Percentiles rank a stretch among this genome's conserved stretches.
These are phyloP conservation scores for Eragrostis tef DNA, from an alignment of 202 grass and related monocot species.

Conservation along the genomic window DNA sequence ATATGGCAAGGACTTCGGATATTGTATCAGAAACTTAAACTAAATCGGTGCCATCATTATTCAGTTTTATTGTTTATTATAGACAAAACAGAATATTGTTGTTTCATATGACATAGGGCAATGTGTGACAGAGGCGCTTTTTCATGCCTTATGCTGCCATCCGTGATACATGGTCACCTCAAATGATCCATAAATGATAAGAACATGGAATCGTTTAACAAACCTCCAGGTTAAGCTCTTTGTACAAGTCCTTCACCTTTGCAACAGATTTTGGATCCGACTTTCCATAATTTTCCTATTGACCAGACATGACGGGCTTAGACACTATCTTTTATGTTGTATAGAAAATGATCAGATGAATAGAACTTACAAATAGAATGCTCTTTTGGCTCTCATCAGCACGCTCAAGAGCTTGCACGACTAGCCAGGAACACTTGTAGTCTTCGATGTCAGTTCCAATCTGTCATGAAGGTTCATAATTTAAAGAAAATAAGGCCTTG, in stretches of 20 bases:
- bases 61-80: not conserved
- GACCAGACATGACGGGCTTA: constrained; percentile 9
- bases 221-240: constrained; percentile 89
- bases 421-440: constrained; percentile 94
- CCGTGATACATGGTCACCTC: not conserved
- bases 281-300: constrained; percentile 92
- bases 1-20: not conserved
- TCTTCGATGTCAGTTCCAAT: constrained; percentile 99
- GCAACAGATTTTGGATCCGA: constrained; percentile 73
- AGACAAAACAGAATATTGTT: not conserved
- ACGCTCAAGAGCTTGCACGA: constrained; percentile 85
- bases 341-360: constrained; percentile 22
- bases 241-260: constrained; percentile 93
- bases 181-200: constrained; percentile 24
- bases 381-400: constrained; percentile 62
- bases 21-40: constrained; percentile 29
- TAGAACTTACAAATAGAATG: constrained; percentile 66
- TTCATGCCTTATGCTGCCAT: not conserved
- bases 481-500: constrained; percentile 34
- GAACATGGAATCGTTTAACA: constrained; percentile 34
- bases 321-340: not conserved
- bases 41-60: not conserved
- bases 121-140: not conserved
- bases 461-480: constrained; percentile 46
- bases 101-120: not conserved